Percentiles rank a stretch among this genome's conserved stretches.
phyloP scores from a whole-genome alignment of 176 grass and related monocot species.

The Musa schizocarpa region DNA sequence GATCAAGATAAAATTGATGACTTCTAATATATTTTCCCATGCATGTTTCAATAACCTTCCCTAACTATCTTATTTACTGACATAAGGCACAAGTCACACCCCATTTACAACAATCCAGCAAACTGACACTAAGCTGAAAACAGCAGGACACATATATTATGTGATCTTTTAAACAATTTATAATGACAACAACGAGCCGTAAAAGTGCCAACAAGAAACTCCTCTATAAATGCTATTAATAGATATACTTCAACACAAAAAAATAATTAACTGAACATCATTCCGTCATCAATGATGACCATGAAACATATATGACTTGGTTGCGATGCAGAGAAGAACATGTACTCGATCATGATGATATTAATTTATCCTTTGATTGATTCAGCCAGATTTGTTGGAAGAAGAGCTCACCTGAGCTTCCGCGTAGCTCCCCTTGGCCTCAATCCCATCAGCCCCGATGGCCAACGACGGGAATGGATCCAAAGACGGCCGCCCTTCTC shows the following conservation, averaged over 20 bases:
- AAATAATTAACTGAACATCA: no score
- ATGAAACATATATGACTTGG: background rate
- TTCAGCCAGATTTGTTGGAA: background rate
- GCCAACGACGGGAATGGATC: constrained; percentile 83
- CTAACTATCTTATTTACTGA: background rate
- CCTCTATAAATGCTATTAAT: no score
- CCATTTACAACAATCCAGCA: background rate
- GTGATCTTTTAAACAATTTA: background rate
- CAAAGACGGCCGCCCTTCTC: constrained; percentile 43
- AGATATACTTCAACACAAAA: no score
- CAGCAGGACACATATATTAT: background rate
- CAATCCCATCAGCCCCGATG: constrained; percentile 53
- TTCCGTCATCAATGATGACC: no score
- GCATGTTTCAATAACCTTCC: background rate
- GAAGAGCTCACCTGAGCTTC: constrained; percentile 66
- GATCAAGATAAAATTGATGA: no score
- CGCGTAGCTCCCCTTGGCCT: constrained; percentile 70
- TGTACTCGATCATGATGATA: background rate
- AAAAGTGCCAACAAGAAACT: no score
- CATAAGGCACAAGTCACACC: background rate
- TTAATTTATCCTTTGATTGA: background rate
- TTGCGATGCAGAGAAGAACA: background rate
- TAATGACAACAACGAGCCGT: no score
- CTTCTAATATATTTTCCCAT: background rate
- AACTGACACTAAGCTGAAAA: background rate